Percentiles rank a stretch among this genome's conserved stretches.
phyloP scores from a whole-genome alignment of 2,329 filamentous ascomycete species.

The Clonostachys byssicola region DNA sequence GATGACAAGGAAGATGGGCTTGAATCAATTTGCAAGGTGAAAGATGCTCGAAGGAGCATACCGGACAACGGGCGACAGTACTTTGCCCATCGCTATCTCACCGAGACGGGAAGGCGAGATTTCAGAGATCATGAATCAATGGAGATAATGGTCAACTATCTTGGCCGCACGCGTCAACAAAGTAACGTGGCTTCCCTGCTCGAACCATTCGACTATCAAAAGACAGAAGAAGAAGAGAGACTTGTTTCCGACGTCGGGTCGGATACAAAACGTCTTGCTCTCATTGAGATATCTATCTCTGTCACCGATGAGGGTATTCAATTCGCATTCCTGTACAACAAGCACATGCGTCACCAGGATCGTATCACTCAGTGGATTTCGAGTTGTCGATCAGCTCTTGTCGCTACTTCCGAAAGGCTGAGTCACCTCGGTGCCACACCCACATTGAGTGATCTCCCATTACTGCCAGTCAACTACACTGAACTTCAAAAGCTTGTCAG shows the following conservation, averaged over 20 bases:
- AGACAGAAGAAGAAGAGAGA: constrained; percentile 1
- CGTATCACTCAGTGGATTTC: constrained; percentile 35
- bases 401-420: constrained; percentile 12
- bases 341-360: constrained; percentile 29
- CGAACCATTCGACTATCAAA: constrained; percentile 2
- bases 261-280: neutral
- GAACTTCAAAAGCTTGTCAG: constrained; percentile 14
- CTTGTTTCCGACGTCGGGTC: constrained; percentile 7
- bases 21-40: constrained; percentile 6
- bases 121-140: constrained; percentile 27
- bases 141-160: constrained; percentile 47
- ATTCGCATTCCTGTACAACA: constrained; percentile 39
- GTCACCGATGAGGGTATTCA: constrained; percentile 35
- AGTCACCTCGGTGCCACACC: constrained; percentile 28
- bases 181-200: constrained; percentile 19
- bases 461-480: constrained; percentile 23
- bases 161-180: constrained; percentile 15
- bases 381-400: constrained; percentile 9
- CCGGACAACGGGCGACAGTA: constrained; percentile 28
- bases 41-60: constrained; percentile 11
- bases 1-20: neutral
- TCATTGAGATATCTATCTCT: constrained; percentile 39
- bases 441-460: constrained; percentile 35
- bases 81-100: constrained; percentile 24
- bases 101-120: constrained; percentile 22